Evolutionary conservation across 768 basidiomycete species (phyloP), one percentile per base, ranked within the genome.

Genomic region (Lactarius hengduanensis): DNA sequence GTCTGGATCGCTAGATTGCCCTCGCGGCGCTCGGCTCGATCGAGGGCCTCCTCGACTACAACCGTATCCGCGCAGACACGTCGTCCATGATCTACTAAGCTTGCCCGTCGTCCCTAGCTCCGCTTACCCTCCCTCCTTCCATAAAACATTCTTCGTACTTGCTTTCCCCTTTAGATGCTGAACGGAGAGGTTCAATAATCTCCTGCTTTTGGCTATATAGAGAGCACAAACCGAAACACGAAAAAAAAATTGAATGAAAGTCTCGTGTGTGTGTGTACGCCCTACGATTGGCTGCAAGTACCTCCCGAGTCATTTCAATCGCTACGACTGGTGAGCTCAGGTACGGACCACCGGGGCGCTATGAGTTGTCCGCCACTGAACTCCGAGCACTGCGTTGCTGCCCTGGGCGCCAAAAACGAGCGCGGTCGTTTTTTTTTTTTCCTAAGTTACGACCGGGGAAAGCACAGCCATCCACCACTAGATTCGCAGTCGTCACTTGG

Each of bases 21-120:
- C 77, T 98, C 54, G 93, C 96, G 58, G 96, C 96, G 63, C 79
- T 95, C 65, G 96, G 96, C 66, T 88, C 86, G 71, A 84, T 90
- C 65, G 97, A 99, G 71, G 95, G 96, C 74, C 84, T 98, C 50
- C 81, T 96, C 56, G 96, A 98, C 78, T 98, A 98, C 82, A 92
- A 90, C 80, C 92, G 96, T 73, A 83, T 92, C 73, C 89, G 91
- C 65, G 77, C 85, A 34, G 91, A 92, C 71, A 92, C 87, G 87
- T 91, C 91, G 36, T 91, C 91, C 36, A 80, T 92, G 83, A 71
- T 85, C 69, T 89, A 88, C 76, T 92, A 85, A 75, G 72, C 41
- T 11, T 43, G 26, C 22, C 15, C 26, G 26, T 26, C 26, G 26
- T 26, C 5, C 47, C n/a, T 22, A 26, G 36, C 41, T 15, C 18